These are phyloP conservation scores for Irpex rosettiformis DNA, from an alignment of 1,284 basidiomycete species.

Conservation along the genomic window DNA sequence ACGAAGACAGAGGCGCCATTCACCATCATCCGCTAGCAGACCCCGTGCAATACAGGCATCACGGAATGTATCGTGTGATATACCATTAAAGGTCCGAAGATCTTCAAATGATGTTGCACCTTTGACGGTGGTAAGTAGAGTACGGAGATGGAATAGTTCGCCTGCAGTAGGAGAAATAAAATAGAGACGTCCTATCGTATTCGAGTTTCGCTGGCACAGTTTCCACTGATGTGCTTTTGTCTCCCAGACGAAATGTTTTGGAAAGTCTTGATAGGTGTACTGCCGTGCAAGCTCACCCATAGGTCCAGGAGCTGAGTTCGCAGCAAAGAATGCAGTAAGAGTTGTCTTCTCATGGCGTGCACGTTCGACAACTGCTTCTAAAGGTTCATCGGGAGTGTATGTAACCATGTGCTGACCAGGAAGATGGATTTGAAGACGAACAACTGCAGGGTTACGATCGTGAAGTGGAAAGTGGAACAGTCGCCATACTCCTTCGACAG, in stretches of 20 bases:
- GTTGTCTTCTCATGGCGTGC: constrained; percentile 17
- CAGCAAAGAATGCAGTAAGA: constrained; percentile 39
- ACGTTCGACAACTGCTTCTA: constrained; percentile 23
- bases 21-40: constrained; percentile 41
- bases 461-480: constrained; percentile 32
- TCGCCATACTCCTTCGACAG: constrained; percentile 33
- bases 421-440: constrained; percentile 37
- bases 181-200: constrained; percentile 33
- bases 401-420: constrained; percentile 32
- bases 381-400: constrained; percentile 29
- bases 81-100: constrained; percentile 22
- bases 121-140: constrained; percentile 31
- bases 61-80: constrained; percentile 17
- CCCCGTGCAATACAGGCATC: constrained; percentile 23
- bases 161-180: constrained; percentile 21
- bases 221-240: constrained; percentile 13
- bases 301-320: constrained; percentile 28
- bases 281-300: constrained; percentile 1
- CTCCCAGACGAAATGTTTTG: constrained; percentile 22
- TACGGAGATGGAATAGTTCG: constrained; percentile 31
- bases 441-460: constrained; percentile 31
- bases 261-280: constrained; percentile 25
- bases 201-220: neutral
- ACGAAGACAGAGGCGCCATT: constrained; percentile 39
- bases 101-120: constrained; percentile 31